phyloP scores from a whole-genome alignment of 2,329 filamentous ascomycete species.

The Aspergillus tanneri region DNA sequence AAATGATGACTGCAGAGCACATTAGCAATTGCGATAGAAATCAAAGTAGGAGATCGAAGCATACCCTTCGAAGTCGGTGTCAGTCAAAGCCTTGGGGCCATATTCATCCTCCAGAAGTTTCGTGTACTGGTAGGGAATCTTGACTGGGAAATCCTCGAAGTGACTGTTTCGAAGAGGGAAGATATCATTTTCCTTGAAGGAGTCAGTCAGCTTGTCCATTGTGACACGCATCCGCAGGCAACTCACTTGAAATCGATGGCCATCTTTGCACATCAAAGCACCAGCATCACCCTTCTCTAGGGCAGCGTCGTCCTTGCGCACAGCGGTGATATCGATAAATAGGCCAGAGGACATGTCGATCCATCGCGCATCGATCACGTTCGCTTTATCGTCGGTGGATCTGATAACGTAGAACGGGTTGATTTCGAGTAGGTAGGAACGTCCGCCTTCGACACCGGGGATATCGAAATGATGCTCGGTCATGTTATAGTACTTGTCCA shows the following conservation, averaged over 20 bases:
- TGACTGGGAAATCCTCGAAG: conserved; percentile 55
- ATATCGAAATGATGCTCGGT: conserved; percentile 54
- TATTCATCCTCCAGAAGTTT: conserved; percentile 57
- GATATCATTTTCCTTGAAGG: conserved; percentile 50
- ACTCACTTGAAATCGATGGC: conserved; percentile 51
- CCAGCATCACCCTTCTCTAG: conserved; percentile 40
- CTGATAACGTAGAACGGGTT: conserved; percentile 56
- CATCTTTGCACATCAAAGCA: conserved; percentile 58
- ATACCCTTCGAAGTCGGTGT: conserved; percentile 46
- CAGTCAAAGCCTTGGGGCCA: conserved; percentile 49
- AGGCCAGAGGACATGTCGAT: conserved; percentile 59
- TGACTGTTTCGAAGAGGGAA: conserved; percentile 56
- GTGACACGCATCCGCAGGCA: conserved; percentile 4
- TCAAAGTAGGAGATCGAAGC: conserved; percentile 6
- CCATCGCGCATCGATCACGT: conserved; percentile 62
- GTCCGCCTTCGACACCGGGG: conserved; percentile 33
- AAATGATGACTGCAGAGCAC: conserved; percentile 32
- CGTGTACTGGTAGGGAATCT: conserved; percentile 58
- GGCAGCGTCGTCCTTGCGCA: conserved; percentile 48
- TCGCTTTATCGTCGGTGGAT: conserved; percentile 48
- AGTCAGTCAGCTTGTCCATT: conserved; percentile 1
- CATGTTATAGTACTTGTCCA: conserved; percentile 63
- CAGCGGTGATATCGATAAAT: conserved; percentile 62
- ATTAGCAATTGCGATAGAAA: background rate
- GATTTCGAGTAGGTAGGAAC: conserved; percentile 58